phyloP scores from a whole-genome alignment of 148 eudicot genomes.

The Persicaria tinctoria region DNA sequence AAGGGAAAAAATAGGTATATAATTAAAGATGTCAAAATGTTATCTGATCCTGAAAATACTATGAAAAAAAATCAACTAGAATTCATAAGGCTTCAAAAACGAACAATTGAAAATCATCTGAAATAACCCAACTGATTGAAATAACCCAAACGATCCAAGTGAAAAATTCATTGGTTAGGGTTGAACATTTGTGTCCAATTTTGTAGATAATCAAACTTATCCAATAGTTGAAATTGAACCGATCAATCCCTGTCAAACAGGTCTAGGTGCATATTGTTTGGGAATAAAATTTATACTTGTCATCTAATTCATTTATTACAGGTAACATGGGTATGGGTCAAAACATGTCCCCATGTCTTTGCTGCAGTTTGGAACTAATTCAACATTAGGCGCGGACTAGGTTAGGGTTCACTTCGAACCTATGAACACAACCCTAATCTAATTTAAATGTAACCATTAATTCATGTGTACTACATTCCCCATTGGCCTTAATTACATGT shows the following conservation, averaged over 20 bases:
- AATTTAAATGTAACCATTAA: not conserved
- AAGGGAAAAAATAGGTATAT: too few species aligned
- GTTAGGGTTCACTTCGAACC: not conserved
- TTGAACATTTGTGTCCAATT: not conserved
- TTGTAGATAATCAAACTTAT: not conserved
- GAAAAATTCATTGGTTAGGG: too few species aligned
- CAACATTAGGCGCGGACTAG: not conserved
- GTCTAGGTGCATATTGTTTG: not conserved
- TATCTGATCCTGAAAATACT: too few species aligned
- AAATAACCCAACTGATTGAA: too few species aligned
- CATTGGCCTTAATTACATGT: not conserved
- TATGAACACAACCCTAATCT: too few species aligned
- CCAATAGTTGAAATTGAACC: too few species aligned
- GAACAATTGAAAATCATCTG: too few species aligned
- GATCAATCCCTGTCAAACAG: not conserved
- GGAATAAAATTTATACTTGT: not conserved
- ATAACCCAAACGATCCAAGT: too few species aligned
- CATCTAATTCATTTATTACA: not conserved
- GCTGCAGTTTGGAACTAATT: not conserved
- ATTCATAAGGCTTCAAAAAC: too few species aligned
- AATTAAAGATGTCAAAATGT: too few species aligned
- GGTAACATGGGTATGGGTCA: conserved; percentile 5
- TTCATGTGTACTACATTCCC: not conserved
- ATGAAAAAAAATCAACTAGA: too few species aligned
- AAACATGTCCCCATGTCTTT: conserved; percentile 4